Percentiles rank a stretch among this genome's conserved stretches.
phyloP scores from a whole-genome alignment of 169 alveolate species.

The Babesia bigemina region DNA sequence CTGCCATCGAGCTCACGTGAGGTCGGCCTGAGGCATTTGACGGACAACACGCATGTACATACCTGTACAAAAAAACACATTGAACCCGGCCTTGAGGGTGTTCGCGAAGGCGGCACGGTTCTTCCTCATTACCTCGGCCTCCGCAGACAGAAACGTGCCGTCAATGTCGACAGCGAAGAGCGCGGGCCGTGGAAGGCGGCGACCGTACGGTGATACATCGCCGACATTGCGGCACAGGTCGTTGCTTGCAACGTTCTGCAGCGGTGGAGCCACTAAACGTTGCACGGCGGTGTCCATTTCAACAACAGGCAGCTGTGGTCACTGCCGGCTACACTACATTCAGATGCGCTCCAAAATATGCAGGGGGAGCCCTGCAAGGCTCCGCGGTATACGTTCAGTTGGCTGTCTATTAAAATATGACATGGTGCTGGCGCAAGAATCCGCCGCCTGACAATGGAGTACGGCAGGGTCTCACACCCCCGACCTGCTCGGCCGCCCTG shows the following conservation, averaged over 20 bases:
- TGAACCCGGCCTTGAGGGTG: conserved; percentile 20
- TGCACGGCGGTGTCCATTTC: not conserved
- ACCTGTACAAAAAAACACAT: conserved; percentile 67
- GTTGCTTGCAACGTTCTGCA: not conserved
- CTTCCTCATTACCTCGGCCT: conserved; percentile 9
- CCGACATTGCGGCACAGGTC: not conserved
- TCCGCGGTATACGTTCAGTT: not conserved
- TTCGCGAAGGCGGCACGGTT: conserved; percentile 43
- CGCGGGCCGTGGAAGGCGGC: conserved; percentile 21
- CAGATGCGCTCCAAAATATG: not conserved
- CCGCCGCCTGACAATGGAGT: no score
- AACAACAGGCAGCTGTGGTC: not conserved
- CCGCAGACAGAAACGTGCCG: conserved; percentile 51
- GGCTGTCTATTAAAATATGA: not conserved
- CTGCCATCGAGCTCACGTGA: conserved; percentile 9
- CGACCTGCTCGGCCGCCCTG: no score
- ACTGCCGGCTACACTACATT: not conserved
- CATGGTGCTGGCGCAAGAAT: no score
- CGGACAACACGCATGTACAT: not conserved
- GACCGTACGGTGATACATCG: not conserved
- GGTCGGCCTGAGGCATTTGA: conserved; percentile 48
- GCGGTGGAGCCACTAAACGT: not conserved
- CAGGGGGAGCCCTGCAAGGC: conserved; percentile 7
- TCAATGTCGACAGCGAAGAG: conserved; percentile 65
- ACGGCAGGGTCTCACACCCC: no score